These are phyloP conservation scores for Pseudogymnoascus sp. DNA, from an alignment of 2,329 filamentous ascomycete species.

Conservation along the genomic window DNA sequence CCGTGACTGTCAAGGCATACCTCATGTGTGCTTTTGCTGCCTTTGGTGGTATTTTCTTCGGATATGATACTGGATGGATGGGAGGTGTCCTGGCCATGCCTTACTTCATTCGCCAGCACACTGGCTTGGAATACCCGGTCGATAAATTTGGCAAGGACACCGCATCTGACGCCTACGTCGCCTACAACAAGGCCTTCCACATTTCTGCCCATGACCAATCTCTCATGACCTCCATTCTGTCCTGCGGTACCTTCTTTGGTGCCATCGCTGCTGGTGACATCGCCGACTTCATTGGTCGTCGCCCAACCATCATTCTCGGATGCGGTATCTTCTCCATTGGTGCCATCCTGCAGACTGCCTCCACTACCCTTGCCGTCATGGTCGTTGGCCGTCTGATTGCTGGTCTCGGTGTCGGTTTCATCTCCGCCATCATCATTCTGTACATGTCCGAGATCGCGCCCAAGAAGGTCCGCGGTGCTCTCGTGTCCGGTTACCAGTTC, in stretches of 20 bases:
- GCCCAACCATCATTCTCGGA: conserved; percentile 62
- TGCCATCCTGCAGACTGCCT: conserved; percentile 58
- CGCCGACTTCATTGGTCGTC: conserved; percentile 66
- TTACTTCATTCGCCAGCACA: conserved; percentile 29
- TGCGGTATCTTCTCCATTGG: conserved; percentile 66
- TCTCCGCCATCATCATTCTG: conserved; percentile 71
- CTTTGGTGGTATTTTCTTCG: conserved; percentile 51
- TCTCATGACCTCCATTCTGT: conserved; percentile 70
- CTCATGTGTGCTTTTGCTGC: conserved; percentile 63
- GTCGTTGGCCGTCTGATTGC: conserved; percentile 70
- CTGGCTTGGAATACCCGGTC: conserved; percentile 19
- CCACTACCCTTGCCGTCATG: conserved; percentile 51
- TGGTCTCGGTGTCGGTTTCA: conserved; percentile 72
- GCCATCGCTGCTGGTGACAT: conserved; percentile 67
- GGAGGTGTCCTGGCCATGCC: conserved; percentile 53
- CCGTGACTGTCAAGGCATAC: conserved; percentile 63
- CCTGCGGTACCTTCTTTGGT: conserved; percentile 73
- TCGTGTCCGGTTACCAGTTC: conserved; percentile 76
- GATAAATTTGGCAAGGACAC: conserved; percentile 20
- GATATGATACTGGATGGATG: conserved; percentile 72
- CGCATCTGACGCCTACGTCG: conserved; percentile 12
- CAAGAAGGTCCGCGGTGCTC: conserved; percentile 66
- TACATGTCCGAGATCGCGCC: conserved; percentile 66
- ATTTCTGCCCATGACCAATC: conserved; percentile 46
- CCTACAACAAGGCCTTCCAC: conserved; percentile 20